Conservation (phyloP, 2,329 filamentous ascomycete genomes). For the Dothistroma septosporum region DNA sequence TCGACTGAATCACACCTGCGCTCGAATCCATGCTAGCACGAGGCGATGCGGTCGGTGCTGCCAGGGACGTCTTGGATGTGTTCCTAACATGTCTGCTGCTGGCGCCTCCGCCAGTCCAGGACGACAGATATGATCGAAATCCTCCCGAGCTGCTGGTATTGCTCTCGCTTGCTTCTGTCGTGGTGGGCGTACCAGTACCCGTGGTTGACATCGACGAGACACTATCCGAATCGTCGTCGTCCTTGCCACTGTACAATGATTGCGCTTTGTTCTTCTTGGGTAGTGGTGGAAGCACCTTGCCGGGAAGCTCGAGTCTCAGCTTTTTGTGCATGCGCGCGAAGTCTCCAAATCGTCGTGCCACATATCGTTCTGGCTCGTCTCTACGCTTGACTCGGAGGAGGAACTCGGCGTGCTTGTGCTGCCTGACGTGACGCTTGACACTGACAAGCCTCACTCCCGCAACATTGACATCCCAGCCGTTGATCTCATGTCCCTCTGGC, state of each 20-base stretch:
- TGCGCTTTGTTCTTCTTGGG: slow-evolving; percentile 89
- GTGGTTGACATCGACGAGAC: slow-evolving; percentile 75
- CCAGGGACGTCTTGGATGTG: slow-evolving; percentile 38
- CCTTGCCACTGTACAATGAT: slow-evolving; percentile 55
- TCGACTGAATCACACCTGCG: slow-evolving; percentile 7
- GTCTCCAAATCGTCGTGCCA: slow-evolving; percentile 83
- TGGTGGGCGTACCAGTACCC: slow-evolving; percentile 41
- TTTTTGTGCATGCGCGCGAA: slow-evolving; percentile 76
- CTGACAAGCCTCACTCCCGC: slow-evolving; percentile 78
- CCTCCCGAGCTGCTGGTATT: slow-evolving; percentile 32
- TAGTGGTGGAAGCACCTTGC: slow-evolving; percentile 79
- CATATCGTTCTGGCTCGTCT: slow-evolving; percentile 69
- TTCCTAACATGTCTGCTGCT: slow-evolving; percentile 40
- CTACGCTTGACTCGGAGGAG: slow-evolving; percentile 78
- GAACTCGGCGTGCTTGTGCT: slow-evolving; percentile 93
- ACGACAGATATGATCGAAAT: slow-evolving; percentile 43
- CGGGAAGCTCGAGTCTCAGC: slow-evolving; percentile 79
- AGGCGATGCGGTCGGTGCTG: slow-evolving; percentile 24
- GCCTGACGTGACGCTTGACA: slow-evolving; percentile 78
- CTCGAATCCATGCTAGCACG: slow-evolving; percentile 32
- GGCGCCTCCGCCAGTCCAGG: slow-evolving; percentile 30
- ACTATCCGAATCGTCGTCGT: slow-evolving; percentile 68
- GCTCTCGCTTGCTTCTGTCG: slow-evolving; percentile 14
- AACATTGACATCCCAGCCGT: slow-evolving; percentile 96
- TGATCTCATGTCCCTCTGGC: slow-evolving; percentile 86